Base-by-base conservation (phyloP, 108 stramenopile genomes). In the Nitzschia inconspicua region DNA sequence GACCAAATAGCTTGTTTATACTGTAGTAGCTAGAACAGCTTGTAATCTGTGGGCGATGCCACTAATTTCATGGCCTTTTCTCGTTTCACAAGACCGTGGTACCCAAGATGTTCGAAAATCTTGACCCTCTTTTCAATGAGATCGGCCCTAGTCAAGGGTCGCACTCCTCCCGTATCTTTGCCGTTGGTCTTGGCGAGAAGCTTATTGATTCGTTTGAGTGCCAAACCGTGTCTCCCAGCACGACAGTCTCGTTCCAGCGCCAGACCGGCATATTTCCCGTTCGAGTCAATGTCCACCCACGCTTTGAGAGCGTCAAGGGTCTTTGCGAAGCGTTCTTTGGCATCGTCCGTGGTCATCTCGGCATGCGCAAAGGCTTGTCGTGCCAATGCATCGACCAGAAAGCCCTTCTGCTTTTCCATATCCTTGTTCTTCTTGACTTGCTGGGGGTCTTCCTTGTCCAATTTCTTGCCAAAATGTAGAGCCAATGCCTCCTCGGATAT, bases 281-380 rank as follows among this genome's bases (percentile, higher is more conserved):
- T 57, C 3, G 63, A 60, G 19, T 73, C 77, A 59, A 74, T 50
- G 16, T 70, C 73, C 24, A 49, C 68, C 77, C 77, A 79, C 34
- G 44, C 34, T 35, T 74, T 60, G n/a, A 79, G 37, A 9, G 57
- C 26, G 25, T 47, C 47, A 37, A 79, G 32, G 1, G 72, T 51
- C 11, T 69, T 44, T 10, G 60, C 63, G 32, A 79, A 79, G 26
- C 16, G 13, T 29, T 25, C 7, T 9, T 37, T 1, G 2, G 62
- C 62, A 6, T 32, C 60, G 11, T 41, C 50, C 5, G 62, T 69
- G 4, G n/a, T 31, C 50, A 66, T 53, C 27, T 70, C 72, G n/a
- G 66, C 48, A 25, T 41, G 36, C 0, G 72, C 72, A 14, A 60
- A 28, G 7, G 72, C 62, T 37, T 70, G 73, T 7, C 77, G 57